Evolutionary conservation across 2,329 filamentous ascomycete genomes (phyloP).

Genomic region (Huntiella bhutanensis): DNA sequence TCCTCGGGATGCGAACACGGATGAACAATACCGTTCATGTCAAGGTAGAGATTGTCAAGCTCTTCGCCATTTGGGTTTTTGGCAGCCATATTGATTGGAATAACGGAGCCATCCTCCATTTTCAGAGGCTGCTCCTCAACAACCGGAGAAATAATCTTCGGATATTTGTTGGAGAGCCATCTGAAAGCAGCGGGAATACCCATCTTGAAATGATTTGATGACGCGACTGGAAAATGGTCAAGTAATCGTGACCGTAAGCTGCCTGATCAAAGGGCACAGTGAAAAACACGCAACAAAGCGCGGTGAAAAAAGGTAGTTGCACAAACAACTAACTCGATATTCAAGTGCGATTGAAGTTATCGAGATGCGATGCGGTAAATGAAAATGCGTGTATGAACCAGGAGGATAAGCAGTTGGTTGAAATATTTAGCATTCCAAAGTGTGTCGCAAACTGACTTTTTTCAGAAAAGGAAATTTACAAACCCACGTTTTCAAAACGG

Average conservation of each 20-base stretch:
- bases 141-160: conserved; percentile 87
- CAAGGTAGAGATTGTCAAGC: conserved; percentile 91
- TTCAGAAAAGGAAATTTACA: too few species aligned
- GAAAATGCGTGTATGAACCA: too few species aligned
- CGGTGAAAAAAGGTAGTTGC: not conserved
- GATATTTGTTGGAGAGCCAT: conserved; percentile 94
- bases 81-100: conserved; percentile 67
- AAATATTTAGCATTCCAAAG: too few species aligned
- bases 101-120: conserved; percentile 60
- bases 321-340: not conserved
- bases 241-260: not conserved
- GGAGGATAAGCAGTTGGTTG: too few species aligned
- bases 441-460: too few species aligned
- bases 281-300: not conserved
- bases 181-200: conserved; percentile 89
- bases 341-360: not conserved
- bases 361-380: not conserved
- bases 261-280: not conserved
- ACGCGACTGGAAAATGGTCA: not conserved
- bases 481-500: too few species aligned
- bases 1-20: conserved; percentile 97
- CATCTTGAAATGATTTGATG: conserved; percentile 33
- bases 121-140: conserved; percentile 67
- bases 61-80: conserved; percentile 96
- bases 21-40: conserved; percentile 99